Evolutionary conservation across 805 yeast species (phyloP), one percentile per base, ranked within the genome.

Genomic region (Tetrapisispora taiwanensis): DNA sequence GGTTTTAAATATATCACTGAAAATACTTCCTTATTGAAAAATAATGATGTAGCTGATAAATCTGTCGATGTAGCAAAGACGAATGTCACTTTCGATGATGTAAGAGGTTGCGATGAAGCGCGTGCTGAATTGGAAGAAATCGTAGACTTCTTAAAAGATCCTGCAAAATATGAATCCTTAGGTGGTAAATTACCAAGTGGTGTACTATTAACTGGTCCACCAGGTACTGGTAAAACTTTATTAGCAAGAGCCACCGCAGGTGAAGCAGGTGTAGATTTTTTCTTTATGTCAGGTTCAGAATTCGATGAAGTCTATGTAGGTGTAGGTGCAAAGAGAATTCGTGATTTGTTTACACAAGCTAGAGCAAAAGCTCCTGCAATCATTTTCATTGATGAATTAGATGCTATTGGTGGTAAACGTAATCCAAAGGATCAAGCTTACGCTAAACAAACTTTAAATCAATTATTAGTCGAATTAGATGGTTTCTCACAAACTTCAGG

Each of bases 181-280:
- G 99, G 99, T 52, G 99, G 98, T 42, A 89, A 89, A 65, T 73
- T 92, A 56, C 97, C 98, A 46, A 92, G 90, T 63, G 99, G 99
- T 72, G 95, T 92, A 7, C 70, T 92, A 47, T 72, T 90, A 51
- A 92, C 97, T 12, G 98, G 98, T 38, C 98, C 98, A 32, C 98
- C 98, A 35, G 98, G 98, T 67, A 90, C 98, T 6, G 98, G 98
- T 76, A 90, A 92, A 64, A 92, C 98, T 1, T 71, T 90, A 52
- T 75, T 92, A 51, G 97, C 97, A 0, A 79, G 97, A 56, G 97
- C 98, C 26, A 94, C 96, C 27, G 98, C 98, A 7, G 97, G 97
- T 51, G 97, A 90, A 67, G 97, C 98, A 7, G 97, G 95, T 45
- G 97, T 92, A 20, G 98, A 97, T 36, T 92, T 92, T 61, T 90